Conservation (phyloP, 2,329 filamentous ascomycete genomes). For the Colletotrichum cuscutae region DNA sequence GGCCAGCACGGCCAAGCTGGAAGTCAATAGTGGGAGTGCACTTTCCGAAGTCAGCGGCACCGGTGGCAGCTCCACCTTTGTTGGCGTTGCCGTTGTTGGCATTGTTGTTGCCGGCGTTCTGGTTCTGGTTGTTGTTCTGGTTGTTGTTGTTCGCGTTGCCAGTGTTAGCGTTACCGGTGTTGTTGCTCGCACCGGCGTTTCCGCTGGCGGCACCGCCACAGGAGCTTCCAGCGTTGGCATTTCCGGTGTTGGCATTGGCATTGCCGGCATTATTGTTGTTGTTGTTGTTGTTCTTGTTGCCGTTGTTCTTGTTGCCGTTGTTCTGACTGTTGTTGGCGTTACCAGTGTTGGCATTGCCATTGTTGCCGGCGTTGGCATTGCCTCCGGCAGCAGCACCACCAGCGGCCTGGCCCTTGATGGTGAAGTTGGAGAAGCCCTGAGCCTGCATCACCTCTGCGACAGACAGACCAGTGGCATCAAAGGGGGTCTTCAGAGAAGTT, state of each 20-base stretch:
- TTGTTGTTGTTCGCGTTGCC: too few relatives aligned
- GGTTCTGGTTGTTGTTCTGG: conserved; percentile 21
- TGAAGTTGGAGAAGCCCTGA: conserved; percentile 73
- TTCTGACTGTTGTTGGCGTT: conserved; percentile 40
- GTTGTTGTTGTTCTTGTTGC: conserved; percentile 27
- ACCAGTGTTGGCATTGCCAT: not conserved
- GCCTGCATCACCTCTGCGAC: conserved; percentile 72
- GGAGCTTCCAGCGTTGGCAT: conserved; percentile 32
- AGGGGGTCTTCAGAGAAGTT: conserved; percentile 61
- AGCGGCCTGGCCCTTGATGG: conserved; percentile 51
- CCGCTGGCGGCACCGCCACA: conserved; percentile 17
- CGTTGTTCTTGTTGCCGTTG: conserved; percentile 34
- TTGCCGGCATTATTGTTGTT: conserved; percentile 30
- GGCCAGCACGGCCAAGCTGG: conserved; percentile 62
- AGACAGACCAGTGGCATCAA: conserved; percentile 69
- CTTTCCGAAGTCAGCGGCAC: conserved; percentile 57
- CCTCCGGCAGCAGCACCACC: conserved; percentile 40
- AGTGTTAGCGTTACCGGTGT: conserved; percentile 35
- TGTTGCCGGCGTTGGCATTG: conserved; percentile 40
- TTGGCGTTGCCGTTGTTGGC: conserved; percentile 29
- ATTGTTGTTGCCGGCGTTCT: not conserved
- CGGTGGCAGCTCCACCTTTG: conserved; percentile 37
- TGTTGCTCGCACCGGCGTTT: conserved; percentile 7
- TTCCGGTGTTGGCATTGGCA: conserved; percentile 43
- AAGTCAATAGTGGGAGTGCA: conserved; percentile 66